A percentile compares a stretch with the other conserved stretches of the same genome.
Evolutionary conservation across 164 flowering plant genomes (phyloP).

Genomic region (Annona squamosa): DNA sequence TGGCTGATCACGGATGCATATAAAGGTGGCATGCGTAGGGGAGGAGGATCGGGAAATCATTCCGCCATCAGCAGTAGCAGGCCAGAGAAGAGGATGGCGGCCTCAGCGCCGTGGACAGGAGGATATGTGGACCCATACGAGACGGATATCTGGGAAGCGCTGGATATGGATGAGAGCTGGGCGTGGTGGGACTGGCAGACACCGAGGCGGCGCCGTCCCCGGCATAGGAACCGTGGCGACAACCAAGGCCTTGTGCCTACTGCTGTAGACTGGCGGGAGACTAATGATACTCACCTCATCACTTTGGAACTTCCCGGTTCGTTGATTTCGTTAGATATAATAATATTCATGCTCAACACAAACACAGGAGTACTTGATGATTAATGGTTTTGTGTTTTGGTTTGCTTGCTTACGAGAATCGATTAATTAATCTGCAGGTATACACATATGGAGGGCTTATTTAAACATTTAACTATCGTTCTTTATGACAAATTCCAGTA

Average conservation of each 20-base stretch:
- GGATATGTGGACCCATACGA: neutral
- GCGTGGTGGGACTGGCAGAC: neutral
- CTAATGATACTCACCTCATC: conserved; percentile 25
- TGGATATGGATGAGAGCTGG: neutral
- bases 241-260: conserved; percentile 11
- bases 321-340: neutral
- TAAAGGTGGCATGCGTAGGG: neutral
- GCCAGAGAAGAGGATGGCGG: neutral
- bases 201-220: neutral
- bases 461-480: too few species aligned
- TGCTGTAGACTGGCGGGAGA: conserved; percentile 34
- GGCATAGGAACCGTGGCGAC: conserved; percentile 8
- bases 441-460: too few species aligned
- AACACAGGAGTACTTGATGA: neutral
- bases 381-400: neutral
- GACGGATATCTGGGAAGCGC: conserved; percentile 15
- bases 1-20: neutral
- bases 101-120: conserved; percentile 1
- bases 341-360: neutral
- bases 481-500: too few species aligned
- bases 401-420: too few species aligned
- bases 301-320: conserved; percentile 31
- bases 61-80: neutral
- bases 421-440: too few species aligned
- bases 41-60: too few species aligned